Evolutionary conservation across 1,284 basidiomycete species (phyloP), one percentile per base, ranked within the genome.

Genomic region (Takashimella tepidaria): DNA sequence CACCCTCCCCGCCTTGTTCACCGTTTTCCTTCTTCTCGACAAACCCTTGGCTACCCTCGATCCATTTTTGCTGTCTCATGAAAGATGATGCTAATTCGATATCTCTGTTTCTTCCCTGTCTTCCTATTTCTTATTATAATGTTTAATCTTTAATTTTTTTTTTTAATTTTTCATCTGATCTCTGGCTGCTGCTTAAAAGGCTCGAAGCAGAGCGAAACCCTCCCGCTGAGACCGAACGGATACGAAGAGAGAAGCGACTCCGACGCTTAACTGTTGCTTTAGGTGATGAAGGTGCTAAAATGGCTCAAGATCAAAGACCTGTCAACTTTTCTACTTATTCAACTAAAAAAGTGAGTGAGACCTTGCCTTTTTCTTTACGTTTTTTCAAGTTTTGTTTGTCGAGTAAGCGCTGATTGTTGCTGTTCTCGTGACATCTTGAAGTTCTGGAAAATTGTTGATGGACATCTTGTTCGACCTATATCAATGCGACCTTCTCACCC

Each of bases 231-330:
- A 37, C 31, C 10, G 31, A 37, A 16, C 31, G 31, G 31, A 37
- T 37, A 37, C 31, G 31, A 8, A 8, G 31, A 8, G 31, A 8
- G 31, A 37, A 37, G 16, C 31, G 31, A 37, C 10, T 37, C 16
- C 31, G 31, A 8, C 54, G 67, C 45, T 42, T 61, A 20, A 54
- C 57, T 43, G 42, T 48, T 52, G 53, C 56, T 27, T 23, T 67
- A 55, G 59, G 59, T 23, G 58, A 64, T 40, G 67, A 58, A 23
- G 65, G 70, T 4, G 73, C 70, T 13, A 72, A 68, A 52, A 54
- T 66, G 49, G 66, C 68, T 11, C 70, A 74, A 48, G 71, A 74
- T 64, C 70, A 73, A 66, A 54, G 67, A 13, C 42, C 60, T 2
- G 64, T 69, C 5, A 68, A 57, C 0, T 43, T 45, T 3, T 45